Base-by-base conservation (phyloP, 352 stramenopile species). In the Blastocystis sp. region DNA sequence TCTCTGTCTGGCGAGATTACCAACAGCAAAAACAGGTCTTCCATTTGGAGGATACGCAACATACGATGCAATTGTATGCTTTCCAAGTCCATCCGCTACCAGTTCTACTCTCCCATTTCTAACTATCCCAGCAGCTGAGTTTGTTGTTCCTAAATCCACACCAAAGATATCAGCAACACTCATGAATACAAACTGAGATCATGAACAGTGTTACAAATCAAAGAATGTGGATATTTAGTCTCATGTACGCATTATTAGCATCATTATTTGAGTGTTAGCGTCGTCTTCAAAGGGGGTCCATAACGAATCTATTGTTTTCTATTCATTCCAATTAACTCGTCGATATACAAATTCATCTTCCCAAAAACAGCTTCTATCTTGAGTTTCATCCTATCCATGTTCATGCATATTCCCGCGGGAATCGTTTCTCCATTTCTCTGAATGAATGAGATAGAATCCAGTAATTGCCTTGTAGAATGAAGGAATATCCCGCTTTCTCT, bases 61-160 rank as follows among this genome's bases (percentile, higher is more conserved):
- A 66, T 66, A 83, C 21, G 71, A 83, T 19, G 71, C 46, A 66
- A 66, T 11, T 2, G 58, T 51, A 19, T 49, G 11, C 7, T 19
- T 63, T 51, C 71, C 51, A 46, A 32, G 49, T 56, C 51, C 65
- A 35, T 63, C 46, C 1, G 52, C 51, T 19, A 83, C 46, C 54
- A 83, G 35, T 39, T 83, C 71, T 1, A 83, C 37, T 29, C 27
- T 42, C 37, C 71, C 71, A 39, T 83, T 83, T 24, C 24, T 65
- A 16, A 24, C 49, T 2, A 83, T 66, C 1, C 42, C 71, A 11
- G 71, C 3, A 43, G 39, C 71, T 3, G 77, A 87, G 19, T 87
- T 78, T 2, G 77, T 87, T 14, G 77, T 87, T 63, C 77, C 77
- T 37, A 87, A 77, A 87, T 87, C 77, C 7, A 87, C 67, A 35